Evolutionary conservation across 2,329 filamentous ascomycete genomes (phyloP).

Genomic region (Penicillium carneum): DNA sequence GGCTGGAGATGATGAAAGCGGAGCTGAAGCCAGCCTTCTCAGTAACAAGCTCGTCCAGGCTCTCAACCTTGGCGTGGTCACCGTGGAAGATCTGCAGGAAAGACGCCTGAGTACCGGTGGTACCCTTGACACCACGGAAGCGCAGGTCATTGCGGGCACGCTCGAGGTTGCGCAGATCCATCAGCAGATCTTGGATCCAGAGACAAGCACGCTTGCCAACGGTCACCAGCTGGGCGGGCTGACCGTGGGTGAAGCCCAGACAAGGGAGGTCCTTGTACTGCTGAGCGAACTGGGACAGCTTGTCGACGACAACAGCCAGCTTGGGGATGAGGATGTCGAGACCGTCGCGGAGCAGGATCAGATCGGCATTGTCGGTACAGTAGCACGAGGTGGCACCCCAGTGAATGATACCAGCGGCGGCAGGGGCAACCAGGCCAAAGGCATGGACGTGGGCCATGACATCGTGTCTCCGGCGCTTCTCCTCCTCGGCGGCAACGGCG

Average conservation of each 20-base stretch:
- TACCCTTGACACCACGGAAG: conserved; percentile 77
- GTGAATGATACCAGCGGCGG: conserved; percentile 84
- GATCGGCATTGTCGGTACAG: conserved; percentile 75
- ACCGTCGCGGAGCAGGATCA: conserved; percentile 78
- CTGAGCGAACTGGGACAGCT: conserved; percentile 74
- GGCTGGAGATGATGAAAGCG: conserved; percentile 71
- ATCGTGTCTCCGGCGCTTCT: conserved; percentile 74
- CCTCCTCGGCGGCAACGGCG: conserved; percentile 75
- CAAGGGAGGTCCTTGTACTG: conserved; percentile 76
- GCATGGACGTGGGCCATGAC: conserved; percentile 74
- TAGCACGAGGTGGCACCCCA: conserved; percentile 68
- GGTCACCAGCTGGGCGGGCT: conserved; percentile 66
- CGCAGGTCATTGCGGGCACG: conserved; percentile 70
- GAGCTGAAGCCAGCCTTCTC: conserved; percentile 70
- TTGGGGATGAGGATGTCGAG: conserved; percentile 79
- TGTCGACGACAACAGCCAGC: conserved; percentile 78
- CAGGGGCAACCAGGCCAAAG: conserved; percentile 75
- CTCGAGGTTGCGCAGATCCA: conserved; percentile 78
- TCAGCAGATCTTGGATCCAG: conserved; percentile 77
- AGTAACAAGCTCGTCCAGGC: conserved; percentile 68
- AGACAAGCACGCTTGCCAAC: conserved; percentile 71
- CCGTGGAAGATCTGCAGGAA: conserved; percentile 74
- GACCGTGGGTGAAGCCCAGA: conserved; percentile 77
- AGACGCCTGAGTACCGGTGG: conserved; percentile 79
- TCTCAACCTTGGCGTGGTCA: conserved; percentile 66